Evolutionary conservation across 441 rosid species (phyloP), one percentile per base, ranked within the genome.

Genomic region (Gossypium davidsonii): DNA sequence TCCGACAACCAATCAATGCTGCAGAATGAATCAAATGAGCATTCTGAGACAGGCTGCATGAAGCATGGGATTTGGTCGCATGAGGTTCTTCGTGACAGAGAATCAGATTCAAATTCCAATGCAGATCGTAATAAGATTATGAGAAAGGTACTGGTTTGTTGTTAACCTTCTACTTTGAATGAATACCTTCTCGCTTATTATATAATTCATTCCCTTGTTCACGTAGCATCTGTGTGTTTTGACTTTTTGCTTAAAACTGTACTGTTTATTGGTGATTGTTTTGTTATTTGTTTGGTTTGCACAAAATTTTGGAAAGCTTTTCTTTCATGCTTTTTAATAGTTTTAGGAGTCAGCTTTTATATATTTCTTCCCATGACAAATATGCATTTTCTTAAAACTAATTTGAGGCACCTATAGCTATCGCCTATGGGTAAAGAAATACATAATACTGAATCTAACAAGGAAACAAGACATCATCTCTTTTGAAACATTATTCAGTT

Each of bases 11-110:
- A 81, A 73, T 77, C 77, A 6, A 58, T 78, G 76, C 79, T 15
- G 51, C 70, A 74, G 63, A 79, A 76, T 67, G 78, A 80, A 75
- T 65, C 76, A 58, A 81, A 74, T 9, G 88, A 80, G 69, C 79
- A 71, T 75, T 74, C 79, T 44, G 91, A 82, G 73, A 67, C 69
- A 70, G 73, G 79, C 67, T 84, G 86, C 75, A 79, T 76, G 67
- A 89, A 82, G 76, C 83, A 87, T 80, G 93, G 88, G 62, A 90
- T 96, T 76, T 96, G 93, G 81, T 87, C 99, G 72, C 94, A 90
- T 76, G 97, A 91, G 77, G 89, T 93, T 78, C 97, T 96, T 69
- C 86, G 72, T 63, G 82, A 93, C 52, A 84, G 89, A 58, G 89
- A 79, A 59, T 77, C 75, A 42, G 82, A 80, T 71, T 77, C 80